phyloP scores from a whole-genome alignment of 768 basidiomycete species.

The Lactarius vividus region DNA sequence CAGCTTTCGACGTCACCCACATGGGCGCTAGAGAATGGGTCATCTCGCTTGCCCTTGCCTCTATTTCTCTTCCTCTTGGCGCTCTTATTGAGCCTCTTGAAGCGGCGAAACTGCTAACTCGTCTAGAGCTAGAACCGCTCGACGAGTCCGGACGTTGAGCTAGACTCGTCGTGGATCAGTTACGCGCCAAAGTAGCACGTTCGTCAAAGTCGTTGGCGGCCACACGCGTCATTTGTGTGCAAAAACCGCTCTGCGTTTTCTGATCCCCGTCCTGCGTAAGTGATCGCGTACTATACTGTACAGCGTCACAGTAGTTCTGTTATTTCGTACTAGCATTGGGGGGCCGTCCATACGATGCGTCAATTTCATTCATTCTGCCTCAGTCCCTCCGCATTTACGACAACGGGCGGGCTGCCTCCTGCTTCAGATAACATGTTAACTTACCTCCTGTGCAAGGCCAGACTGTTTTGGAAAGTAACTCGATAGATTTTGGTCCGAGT shows the following conservation, averaged over 20 bases:
- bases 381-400: too few species aligned
- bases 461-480: too few species aligned
- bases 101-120: too few species aligned
- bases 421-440: too few species aligned
- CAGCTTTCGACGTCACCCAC: too few species aligned
- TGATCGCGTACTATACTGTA: slow-evolving; percentile 32
- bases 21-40: slow-evolving; percentile 89
- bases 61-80: slow-evolving; percentile 57
- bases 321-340: too few species aligned
- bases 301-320: too few species aligned
- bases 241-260: slow-evolving; percentile 66
- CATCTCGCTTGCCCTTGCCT: slow-evolving; percentile 83
- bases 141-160: slow-evolving; percentile 51
- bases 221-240: slow-evolving; percentile 76
- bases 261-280: slow-evolving; percentile 47
- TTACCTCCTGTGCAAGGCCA: too few species aligned
- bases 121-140: slow-evolving; percentile 56
- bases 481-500: too few species aligned
- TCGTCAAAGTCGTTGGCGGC: slow-evolving; percentile 47
- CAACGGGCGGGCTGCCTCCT: too few species aligned
- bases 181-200: slow-evolving; percentile 74
- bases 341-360: too few species aligned
- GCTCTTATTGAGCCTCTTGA: slow-evolving; percentile 36
- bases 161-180: slow-evolving; percentile 70
- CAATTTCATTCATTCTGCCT: too few species aligned